phyloP scores from a whole-genome alignment of 805 yeast species.

The Candida nitratophila region DNA sequence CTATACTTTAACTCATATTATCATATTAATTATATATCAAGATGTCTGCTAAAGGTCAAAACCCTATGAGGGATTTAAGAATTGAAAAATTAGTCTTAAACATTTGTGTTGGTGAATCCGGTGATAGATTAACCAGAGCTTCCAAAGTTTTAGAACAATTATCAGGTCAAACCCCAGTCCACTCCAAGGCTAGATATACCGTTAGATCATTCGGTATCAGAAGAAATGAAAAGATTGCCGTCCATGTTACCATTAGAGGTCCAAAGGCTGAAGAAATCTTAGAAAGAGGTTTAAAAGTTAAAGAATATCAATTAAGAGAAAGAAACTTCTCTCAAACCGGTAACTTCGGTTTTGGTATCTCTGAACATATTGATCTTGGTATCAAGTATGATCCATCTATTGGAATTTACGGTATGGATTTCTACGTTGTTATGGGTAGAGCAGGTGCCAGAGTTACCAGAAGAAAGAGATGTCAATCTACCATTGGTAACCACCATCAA shows the following conservation, averaged over 20 bases:
- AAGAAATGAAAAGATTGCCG: conserved; percentile 99
- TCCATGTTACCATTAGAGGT: conserved; percentile 99
- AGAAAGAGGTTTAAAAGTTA: conserved; percentile 99
- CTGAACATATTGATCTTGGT: conserved; percentile 99
- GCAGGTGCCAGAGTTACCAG: conserved; percentile 98
- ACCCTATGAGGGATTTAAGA: conserved; percentile 98
- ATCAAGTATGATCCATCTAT: conserved; percentile 99
- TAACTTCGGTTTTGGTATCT: conserved; percentile 99
- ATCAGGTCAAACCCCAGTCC: conserved; percentile 99
- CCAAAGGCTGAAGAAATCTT: conserved; percentile 99
- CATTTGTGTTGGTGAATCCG: conserved; percentile 99
- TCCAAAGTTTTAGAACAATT: conserved; percentile 99
- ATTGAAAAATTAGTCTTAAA: conserved; percentile 99
- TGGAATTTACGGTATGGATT: conserved; percentile 99
- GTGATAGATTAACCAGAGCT: conserved; percentile 99
- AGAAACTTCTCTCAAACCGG: conserved; percentile 98
- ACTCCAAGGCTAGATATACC: conserved; percentile 99
- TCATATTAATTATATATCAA: too few relatives aligned
- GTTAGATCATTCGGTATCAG: conserved; percentile 99
- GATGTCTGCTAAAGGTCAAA: conserved; percentile 49
- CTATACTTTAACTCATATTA: too few relatives aligned
- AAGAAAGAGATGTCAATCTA: conserved; percentile 91
- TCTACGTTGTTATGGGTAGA: conserved; percentile 99
- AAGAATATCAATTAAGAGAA: conserved; percentile 94
- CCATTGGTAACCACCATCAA: conserved; percentile 88